A percentile compares a stretch with the other conserved stretches of the same genome.
Evolutionary conservation across 768 basidiomycete species (phyloP).

Genomic region (Russula vinacea): DNA sequence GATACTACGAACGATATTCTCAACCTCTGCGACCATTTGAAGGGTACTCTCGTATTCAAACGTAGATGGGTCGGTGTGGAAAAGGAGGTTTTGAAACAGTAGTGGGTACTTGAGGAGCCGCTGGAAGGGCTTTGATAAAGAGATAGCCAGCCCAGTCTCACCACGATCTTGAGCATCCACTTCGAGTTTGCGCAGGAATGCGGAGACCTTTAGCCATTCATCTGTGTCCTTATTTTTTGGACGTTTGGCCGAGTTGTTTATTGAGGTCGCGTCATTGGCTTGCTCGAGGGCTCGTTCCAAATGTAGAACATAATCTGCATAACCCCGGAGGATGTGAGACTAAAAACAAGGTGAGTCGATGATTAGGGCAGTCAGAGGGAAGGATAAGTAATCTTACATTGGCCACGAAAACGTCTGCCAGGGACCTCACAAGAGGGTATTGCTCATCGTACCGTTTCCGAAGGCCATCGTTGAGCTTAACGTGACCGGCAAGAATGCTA

Average conservation of each 20-base stretch:
- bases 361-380: slow-evolving; percentile 18
- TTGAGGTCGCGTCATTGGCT: slow-evolving; percentile 73
- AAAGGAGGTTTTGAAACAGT: slow-evolving; percentile 94
- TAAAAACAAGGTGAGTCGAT: slow-evolving; percentile 37
- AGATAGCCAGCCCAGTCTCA: slow-evolving; percentile 92
- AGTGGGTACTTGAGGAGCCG: slow-evolving; percentile 95
- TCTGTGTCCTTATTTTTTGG: slow-evolving; percentile 78
- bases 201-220: slow-evolving; percentile 76
- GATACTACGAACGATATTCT: slow-evolving; percentile 92
- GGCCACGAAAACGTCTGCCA: slow-evolving; percentile 94
- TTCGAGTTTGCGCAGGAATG: slow-evolving; percentile 73
- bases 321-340: slow-evolving; percentile 93
- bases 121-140: slow-evolving; percentile 95
- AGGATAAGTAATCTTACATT: slow-evolving; percentile 55
- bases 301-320: slow-evolving; percentile 92
- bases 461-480: slow-evolving; percentile 77
- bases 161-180: slow-evolving; percentile 77
- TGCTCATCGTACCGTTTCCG: slow-evolving; percentile 93
- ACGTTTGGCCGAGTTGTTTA: slow-evolving; percentile 61
- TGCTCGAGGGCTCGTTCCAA: slow-evolving; percentile 86
- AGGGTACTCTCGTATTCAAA: slow-evolving; percentile 96
- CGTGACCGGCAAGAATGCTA: slow-evolving; percentile 87
- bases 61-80: slow-evolving; percentile 94
- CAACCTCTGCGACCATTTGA: slow-evolving; percentile 96
- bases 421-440: slow-evolving; percentile 85